These are phyloP conservation scores for Thermochaetoides thermophila DNA, from an alignment of 495 filamentous ascomycete genomes.

Conservation along the genomic window DNA sequence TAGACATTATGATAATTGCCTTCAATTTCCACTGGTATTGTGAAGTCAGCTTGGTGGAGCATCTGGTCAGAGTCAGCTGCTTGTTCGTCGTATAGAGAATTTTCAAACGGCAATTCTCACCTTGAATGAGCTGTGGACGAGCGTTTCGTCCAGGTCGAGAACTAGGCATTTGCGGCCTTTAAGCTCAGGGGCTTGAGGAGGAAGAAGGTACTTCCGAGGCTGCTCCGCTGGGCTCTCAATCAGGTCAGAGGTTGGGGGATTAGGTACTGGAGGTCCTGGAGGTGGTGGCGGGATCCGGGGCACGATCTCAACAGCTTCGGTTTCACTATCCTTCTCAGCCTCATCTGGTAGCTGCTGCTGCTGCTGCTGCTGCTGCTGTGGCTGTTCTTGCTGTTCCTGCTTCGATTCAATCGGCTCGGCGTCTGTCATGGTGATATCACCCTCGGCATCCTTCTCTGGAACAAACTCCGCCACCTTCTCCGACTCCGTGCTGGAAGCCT, in stretches of 20 bases:
- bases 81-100: no score
- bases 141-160: constrained; percentile 91
- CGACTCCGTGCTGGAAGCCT: constrained; percentile 9
- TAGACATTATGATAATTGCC: constrained; percentile 99
- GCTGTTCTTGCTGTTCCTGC: constrained; percentile 8
- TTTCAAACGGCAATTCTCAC: constrained; percentile 32
- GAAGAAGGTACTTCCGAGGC: constrained; percentile 57
- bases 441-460: constrained; percentile 32
- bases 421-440: constrained; percentile 51
- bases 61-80: constrained; percentile 42
- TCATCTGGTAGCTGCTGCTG: no score
- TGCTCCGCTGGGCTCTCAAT: constrained; percentile 25
- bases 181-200: constrained; percentile 60
- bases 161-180: constrained; percentile 87
- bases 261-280: constrained; percentile 25
- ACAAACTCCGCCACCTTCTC: constrained; percentile 15
- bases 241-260: constrained; percentile 11
- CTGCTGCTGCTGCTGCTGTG: constrained; percentile 15
- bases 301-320: no score
- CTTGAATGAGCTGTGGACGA: constrained; percentile 99
- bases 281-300: constrained; percentile 40
- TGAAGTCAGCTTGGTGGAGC: constrained; percentile 95
- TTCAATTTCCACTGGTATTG: constrained; percentile 97
- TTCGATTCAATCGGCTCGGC: constrained; percentile 19
- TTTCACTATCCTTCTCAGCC: background rate